phyloP scores from a whole-genome alignment of 345 rosid species.

The Camelina hispida region DNA sequence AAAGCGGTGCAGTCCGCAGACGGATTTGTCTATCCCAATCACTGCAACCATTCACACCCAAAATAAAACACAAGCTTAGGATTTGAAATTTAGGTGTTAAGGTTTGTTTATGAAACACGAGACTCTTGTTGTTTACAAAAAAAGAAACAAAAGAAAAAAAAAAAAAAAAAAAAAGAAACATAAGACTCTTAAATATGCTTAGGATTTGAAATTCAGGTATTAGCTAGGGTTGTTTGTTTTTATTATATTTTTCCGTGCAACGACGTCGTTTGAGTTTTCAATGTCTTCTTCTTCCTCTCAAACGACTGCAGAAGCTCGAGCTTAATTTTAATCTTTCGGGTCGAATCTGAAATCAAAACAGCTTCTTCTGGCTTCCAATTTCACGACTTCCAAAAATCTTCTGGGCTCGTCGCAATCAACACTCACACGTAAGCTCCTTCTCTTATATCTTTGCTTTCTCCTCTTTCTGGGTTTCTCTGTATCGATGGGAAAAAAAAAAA shows the following conservation, averaged over 20 bases:
- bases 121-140: too few relatives aligned
- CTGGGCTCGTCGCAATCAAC: background rate
- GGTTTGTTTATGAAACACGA: too few relatives aligned
- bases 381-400: background rate
- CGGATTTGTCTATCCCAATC: too few relatives aligned
- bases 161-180: too few relatives aligned
- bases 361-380: background rate
- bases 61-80: too few relatives aligned
- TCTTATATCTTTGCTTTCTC: background rate
- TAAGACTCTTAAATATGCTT: too few relatives aligned
- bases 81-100: too few relatives aligned
- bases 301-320: background rate
- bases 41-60: too few relatives aligned
- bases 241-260: background rate
- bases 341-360: background rate
- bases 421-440: background rate
- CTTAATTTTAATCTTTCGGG: background rate
- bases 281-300: background rate
- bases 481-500: too few relatives aligned
- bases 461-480: constrained; percentile 2
- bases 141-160: too few relatives aligned
- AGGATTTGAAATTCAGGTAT: background rate
- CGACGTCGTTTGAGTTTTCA: background rate
- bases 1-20: too few relatives aligned
- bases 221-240: background rate